Evolutionary conservation across 176 grass and related monocot species (phyloP), one percentile per base, ranked within the genome.

Genomic region (Chrysopogon serrulatus): DNA sequence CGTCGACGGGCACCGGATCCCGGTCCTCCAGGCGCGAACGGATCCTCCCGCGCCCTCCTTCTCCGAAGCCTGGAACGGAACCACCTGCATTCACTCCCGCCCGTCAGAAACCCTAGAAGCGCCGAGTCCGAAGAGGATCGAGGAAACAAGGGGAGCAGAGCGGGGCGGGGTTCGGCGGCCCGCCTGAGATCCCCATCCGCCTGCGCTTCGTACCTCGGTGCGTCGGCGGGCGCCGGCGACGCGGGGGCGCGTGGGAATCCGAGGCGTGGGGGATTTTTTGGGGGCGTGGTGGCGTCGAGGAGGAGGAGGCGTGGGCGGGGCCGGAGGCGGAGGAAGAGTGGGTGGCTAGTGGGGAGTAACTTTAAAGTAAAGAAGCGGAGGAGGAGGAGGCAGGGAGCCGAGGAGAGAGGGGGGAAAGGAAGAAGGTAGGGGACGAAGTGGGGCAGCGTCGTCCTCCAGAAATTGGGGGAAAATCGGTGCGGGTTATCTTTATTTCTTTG

Each of bases 51-150:
- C 53, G 3, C 53, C 3, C 54, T 59, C 23, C 54, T 59, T 26
- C 73, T 73, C 83, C 62, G 61, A 78, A 68, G 79, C 75, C 94
- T 90, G 88, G 45, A 83, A 75, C 90, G 65, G 35, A 86, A 85
- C 61, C 94, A 87, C 73, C 94, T 82, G 69, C 91, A 97, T 94
- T 97, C 56, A 60, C 27, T 60, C 56, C n/a, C 4, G n/a, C 84
- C 51, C 17, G 70, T 97, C 68, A 94, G 91, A 93, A 97, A 91
- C 94, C 84, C 87, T 88, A 85, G 27, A 73, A 12, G 17, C 23
- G 16, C 64, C 13, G 0, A 27, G 16, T 17, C 45, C 3, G 27
- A 36, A 71, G 21, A 30, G 43, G 1, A 15, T 6, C 39, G 34
- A 2, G 34, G 63, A 41, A 21, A 36, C 4, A 19, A 65, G 47